These are phyloP conservation scores for Suillus decipiens DNA, from an alignment of 768 basidiomycete species.

Conservation along the genomic window DNA sequence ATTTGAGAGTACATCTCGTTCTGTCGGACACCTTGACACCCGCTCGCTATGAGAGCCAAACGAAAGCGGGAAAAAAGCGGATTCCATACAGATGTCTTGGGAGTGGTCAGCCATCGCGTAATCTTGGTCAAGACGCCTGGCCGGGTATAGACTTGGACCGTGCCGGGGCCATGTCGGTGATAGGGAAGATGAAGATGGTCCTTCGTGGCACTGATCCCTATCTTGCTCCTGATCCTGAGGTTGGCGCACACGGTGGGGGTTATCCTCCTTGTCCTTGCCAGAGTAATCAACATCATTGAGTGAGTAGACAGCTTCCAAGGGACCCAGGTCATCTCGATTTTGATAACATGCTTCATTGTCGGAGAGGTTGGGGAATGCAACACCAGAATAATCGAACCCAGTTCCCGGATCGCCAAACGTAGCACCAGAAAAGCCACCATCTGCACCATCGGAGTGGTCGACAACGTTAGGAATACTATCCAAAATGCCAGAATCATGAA, in stretches of 20 bases:
- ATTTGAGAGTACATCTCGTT: background rate
- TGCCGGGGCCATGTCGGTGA: background rate
- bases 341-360: background rate
- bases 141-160: background rate
- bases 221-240: background rate
- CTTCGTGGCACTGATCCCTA: background rate
- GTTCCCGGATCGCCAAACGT: conserved; percentile 20
- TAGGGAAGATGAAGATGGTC: background rate
- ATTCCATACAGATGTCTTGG: background rate
- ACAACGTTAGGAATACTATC: too few species aligned
- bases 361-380: conserved; percentile 15
- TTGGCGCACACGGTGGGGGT: background rate
- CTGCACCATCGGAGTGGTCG: background rate
- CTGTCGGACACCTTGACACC: background rate
- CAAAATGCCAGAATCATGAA: background rate
- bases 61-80: background rate
- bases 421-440: background rate
- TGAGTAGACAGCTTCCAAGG: conserved; percentile 4
- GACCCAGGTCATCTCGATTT: background rate
- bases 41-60: background rate
- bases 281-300: conserved; percentile 2
- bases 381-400: conserved; percentile 26
- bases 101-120: background rate
- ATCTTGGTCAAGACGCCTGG: background rate
- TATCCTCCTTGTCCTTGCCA: conserved; percentile 19